These are phyloP conservation scores for Candida piceae DNA, from an alignment of 805 yeast species.

Conservation along the genomic window DNA sequence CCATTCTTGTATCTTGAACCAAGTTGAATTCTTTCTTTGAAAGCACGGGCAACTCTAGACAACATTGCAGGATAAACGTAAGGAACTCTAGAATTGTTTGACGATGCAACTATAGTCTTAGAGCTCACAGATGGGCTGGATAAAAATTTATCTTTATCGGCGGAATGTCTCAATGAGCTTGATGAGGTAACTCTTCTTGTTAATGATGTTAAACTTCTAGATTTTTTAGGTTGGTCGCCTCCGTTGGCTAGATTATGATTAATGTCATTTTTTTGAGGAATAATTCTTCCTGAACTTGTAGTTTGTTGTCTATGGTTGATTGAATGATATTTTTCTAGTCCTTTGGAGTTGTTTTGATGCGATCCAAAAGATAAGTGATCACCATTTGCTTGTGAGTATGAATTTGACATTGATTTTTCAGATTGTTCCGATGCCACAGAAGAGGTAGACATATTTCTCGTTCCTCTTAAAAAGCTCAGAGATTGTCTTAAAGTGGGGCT, in stretches of 20 bases:
- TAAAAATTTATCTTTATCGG: slow-evolving; percentile 25
- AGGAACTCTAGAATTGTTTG: slow-evolving; percentile 51
- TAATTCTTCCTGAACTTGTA: slow-evolving; percentile 39
- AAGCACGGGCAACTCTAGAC: slow-evolving; percentile 76
- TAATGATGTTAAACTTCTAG: slow-evolving; percentile 42
- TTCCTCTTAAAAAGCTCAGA: slow-evolving; percentile 29
- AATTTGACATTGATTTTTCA: slow-evolving; percentile 3
- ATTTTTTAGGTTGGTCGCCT: slow-evolving; percentile 34
- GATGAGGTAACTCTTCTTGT: slow-evolving; percentile 35
- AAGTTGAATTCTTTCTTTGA: slow-evolving; percentile 61
- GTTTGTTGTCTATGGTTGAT: slow-evolving; percentile 30
- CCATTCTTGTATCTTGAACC: slow-evolving; percentile 88
- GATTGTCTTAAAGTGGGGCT: slow-evolving; percentile 37
- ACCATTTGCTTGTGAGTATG: not conserved
- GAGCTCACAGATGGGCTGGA: slow-evolving; percentile 30
- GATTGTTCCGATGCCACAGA: slow-evolving; percentile 17
- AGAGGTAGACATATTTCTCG: slow-evolving; percentile 21
- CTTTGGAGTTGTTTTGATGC: slow-evolving; percentile 8
- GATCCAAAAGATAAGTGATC: no score
- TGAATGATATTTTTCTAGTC: slow-evolving; percentile 32
- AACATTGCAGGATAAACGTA: slow-evolving; percentile 85
- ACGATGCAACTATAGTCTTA: slow-evolving; percentile 38
- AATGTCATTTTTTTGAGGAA: slow-evolving; percentile 43
- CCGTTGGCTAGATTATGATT: not conserved
- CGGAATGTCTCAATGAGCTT: slow-evolving; percentile 26